phyloP scores from a whole-genome alignment of 2,329 filamentous ascomycete genomes.

The Leptographium procerum region DNA sequence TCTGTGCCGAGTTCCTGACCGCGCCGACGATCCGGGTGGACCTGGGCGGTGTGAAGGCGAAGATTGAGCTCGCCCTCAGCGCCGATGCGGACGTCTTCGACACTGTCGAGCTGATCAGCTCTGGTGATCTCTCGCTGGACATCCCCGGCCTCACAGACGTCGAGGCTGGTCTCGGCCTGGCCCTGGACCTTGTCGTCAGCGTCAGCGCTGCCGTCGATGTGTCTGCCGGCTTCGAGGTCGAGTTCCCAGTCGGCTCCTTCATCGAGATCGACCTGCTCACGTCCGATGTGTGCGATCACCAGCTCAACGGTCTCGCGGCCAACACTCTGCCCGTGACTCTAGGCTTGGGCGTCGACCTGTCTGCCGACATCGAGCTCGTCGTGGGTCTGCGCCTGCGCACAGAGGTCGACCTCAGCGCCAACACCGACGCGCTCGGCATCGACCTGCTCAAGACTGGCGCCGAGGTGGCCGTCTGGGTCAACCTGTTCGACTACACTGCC shows the following conservation, averaged over 20 bases:
- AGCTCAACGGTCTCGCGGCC: slow-evolving; percentile 14
- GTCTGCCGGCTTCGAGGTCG: slow-evolving; percentile 16
- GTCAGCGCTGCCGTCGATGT: slow-evolving; percentile 17
- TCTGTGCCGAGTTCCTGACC: slow-evolving; percentile 11
- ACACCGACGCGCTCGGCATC: slow-evolving; percentile 15
- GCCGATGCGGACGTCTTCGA: slow-evolving; percentile 15
- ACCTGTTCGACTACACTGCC: slow-evolving; percentile 21
- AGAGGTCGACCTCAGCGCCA: slow-evolving; percentile 15
- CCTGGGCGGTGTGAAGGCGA: slow-evolving; percentile 17
- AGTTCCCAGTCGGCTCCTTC: slow-evolving; percentile 16
- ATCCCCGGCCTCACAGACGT: slow-evolving; percentile 16
- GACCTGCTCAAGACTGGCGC: slow-evolving; percentile 15
- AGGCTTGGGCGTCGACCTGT: slow-evolving; percentile 14
- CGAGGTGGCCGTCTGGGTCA: slow-evolving; percentile 18
- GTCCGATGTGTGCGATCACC: slow-evolving; percentile 15
- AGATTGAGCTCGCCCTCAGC: slow-evolving; percentile 16
- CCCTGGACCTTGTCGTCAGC: slow-evolving; percentile 18
- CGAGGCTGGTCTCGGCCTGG: slow-evolving; percentile 16
- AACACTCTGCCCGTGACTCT: slow-evolving; percentile 15
- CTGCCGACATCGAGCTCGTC: slow-evolving; percentile 14
- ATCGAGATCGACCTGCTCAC: slow-evolving; percentile 17
- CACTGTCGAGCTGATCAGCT: slow-evolving; percentile 15
- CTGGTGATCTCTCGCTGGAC: slow-evolving; percentile 10
- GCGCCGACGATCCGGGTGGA: slow-evolving; percentile 12
- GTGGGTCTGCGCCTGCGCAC: slow-evolving; percentile 19